These are phyloP conservation scores for Neoarthrinium moseri DNA, from an alignment of 2,329 filamentous ascomycete species.

Conservation along the genomic window DNA sequence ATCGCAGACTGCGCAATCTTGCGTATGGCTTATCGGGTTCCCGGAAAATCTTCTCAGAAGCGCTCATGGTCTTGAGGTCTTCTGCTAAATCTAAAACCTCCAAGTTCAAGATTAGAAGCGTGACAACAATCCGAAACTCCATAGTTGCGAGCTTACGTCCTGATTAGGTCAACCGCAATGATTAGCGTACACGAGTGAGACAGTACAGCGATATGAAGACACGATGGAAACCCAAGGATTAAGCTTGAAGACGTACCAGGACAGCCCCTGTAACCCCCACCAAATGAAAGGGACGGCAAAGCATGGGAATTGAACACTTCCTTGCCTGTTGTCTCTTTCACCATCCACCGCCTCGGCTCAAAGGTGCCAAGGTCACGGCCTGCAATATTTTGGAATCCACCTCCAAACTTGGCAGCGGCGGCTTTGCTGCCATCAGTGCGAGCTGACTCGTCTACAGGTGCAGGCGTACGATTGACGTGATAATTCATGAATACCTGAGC, in stretches of 20 bases:
- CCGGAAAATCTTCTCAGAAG: background rate
- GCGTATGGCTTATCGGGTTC: background rate
- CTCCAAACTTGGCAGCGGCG: background rate
- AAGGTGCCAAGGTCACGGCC: background rate
- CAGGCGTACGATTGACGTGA: background rate
- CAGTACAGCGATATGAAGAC: background rate
- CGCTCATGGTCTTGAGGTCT: conserved; percentile 5
- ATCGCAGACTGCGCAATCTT: too few relatives aligned
- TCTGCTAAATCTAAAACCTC: conserved; percentile 14
- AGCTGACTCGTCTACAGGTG: background rate
- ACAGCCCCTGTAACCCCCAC: background rate
- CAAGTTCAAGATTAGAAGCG: conserved; percentile 14
- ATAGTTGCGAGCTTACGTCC: conserved; percentile 16
- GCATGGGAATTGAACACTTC: background rate
- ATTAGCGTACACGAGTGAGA: background rate
- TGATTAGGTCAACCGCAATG: background rate
- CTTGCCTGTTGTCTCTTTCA: background rate
- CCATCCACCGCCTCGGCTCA: background rate
- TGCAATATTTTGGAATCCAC: background rate
- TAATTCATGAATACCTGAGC: conserved; percentile 9
- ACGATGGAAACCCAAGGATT: too few relatives aligned
- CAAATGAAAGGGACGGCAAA: background rate
- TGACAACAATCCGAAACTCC: conserved; percentile 14
- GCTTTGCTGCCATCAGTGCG: background rate
- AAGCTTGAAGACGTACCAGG: too few relatives aligned